Evolutionary conservation across 2,329 filamentous ascomycete genomes (phyloP), one percentile per base, ranked within the genome.

Genomic region (Bimuria novae-zelandiae): DNA sequence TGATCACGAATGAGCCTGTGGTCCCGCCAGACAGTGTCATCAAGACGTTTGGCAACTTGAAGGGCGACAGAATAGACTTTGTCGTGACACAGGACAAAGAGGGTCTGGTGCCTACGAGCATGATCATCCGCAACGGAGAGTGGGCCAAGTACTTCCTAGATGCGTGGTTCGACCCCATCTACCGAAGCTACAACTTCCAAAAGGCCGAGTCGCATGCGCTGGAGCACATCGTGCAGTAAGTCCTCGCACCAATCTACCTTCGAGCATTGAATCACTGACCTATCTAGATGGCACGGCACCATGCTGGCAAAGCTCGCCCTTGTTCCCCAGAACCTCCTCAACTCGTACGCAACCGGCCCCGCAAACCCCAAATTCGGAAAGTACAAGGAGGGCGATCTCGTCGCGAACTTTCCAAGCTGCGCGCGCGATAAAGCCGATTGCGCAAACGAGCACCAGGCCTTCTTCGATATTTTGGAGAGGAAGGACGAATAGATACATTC

Each of bases 1-100:
- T 97, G 90, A 84, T 94, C 63, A 89, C 86, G 71, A 89, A 96
- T 72, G 82, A 87, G 49, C 85, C 94, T 5, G 86, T 99, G 45
- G 93, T 97, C 7, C 94, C 93, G 2, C 94, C 95, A 0, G 91
- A 97, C 76, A 96, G 91, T 76, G 92, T 99, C 64, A 97, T 99
- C 77, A 93, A 90, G 79, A 97, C 95, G 0, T 96, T 96, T 70
- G 79, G 83, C 14, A 88, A 96, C 68, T 79, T 96, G n/a, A 86
- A 85, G 57, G 87, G 86, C 30, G 81, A 89, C 39, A 84, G 92
- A 51, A 86, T 96, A 36, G 89, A 96, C 60, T 80, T 97, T 12
- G 82, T 97, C 33, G 73, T 97, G 32, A 89, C 89, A 6, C 92
- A 97, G 75, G 94, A 99, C 69, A 84, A 83, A 42, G 87, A 89